Evolutionary conservation across 2,329 filamentous ascomycete genomes (phyloP).

Genomic region (Lecanoromycetidae sp.): DNA sequence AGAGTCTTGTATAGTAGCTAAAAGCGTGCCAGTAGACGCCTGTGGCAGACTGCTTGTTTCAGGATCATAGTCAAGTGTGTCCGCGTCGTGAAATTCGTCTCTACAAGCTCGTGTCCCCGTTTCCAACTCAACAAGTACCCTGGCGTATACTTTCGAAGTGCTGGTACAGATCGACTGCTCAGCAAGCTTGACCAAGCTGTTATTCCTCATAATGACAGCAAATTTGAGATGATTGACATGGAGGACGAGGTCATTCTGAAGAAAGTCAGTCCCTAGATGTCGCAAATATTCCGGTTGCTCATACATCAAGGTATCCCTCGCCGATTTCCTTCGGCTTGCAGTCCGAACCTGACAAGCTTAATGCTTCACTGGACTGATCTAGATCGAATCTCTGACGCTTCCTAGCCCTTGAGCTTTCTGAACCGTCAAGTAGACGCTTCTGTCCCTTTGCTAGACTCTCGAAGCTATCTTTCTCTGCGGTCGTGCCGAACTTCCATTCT

Average conservation of each 20-base stretch:
- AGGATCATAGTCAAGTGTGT: conserved; percentile 31
- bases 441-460: neutral
- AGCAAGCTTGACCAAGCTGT: conserved; percentile 61
- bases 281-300: neutral
- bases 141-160: conserved; percentile 67
- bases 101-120: conserved; percentile 56
- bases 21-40: conserved; percentile 7
- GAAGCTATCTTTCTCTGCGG: neutral
- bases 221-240: conserved; percentile 79
- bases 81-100: conserved; percentile 27
- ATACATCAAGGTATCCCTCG: no score
- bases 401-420: neutral
- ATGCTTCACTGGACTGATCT: neutral
- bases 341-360: neutral
- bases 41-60: conserved; percentile 29
- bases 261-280: conserved; percentile 7
- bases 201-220: conserved; percentile 67
- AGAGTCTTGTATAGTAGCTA: neutral
- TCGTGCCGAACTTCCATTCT: conserved; percentile 14
- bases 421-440: conserved; percentile 12
- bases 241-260: conserved; percentile 58
- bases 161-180: conserved; percentile 57
- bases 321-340: neutral
- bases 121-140: conserved; percentile 59
- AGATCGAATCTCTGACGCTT: conserved; percentile 4